phyloP scores from a whole-genome alignment of 148 eudicot species.

The Bassia scoparia region DNA sequence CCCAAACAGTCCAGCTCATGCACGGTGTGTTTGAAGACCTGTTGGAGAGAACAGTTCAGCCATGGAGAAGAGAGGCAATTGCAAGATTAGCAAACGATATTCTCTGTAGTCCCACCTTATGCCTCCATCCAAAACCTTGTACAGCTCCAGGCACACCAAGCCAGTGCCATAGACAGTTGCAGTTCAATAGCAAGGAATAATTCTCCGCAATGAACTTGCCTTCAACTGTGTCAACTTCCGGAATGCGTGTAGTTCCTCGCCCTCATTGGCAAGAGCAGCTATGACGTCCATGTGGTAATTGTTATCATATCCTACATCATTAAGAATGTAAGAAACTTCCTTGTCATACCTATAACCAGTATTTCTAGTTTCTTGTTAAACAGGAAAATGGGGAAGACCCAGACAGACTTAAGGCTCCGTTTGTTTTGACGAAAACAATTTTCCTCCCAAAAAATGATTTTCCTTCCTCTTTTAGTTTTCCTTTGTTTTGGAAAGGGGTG shows the following conservation, averaged over 20 bases:
- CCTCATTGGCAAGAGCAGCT: slow-evolving; percentile 86
- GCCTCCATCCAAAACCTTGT: slow-evolving; percentile 71
- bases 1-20: slow-evolving; percentile 93
- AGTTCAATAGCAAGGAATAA: slow-evolving; percentile 92
- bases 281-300: slow-evolving; percentile 92
- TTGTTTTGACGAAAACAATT: no score
- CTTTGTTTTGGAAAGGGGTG: no score
- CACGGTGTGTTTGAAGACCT: slow-evolving; percentile 72
- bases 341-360: not conserved
- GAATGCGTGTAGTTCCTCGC: slow-evolving; percentile 90
- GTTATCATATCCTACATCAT: slow-evolving; percentile 70
- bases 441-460: no score
- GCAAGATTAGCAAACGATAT: slow-evolving; percentile 89
- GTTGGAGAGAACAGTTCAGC: slow-evolving; percentile 85
- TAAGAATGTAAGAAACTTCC: not conserved
- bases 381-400: no score
- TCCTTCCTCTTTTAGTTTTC: no score
- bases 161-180: slow-evolving; percentile 92
- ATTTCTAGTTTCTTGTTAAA: no score
- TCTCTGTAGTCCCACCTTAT: slow-evolving; percentile 79
- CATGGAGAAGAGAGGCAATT: slow-evolving; percentile 81
- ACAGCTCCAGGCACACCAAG: slow-evolving; percentile 87
- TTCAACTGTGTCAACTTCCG: slow-evolving; percentile 85
- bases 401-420: no score
- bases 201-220: slow-evolving; percentile 92